phyloP scores from a whole-genome alignment of 1,139 yeast genomes.

The Debaryomyces sp. region DNA sequence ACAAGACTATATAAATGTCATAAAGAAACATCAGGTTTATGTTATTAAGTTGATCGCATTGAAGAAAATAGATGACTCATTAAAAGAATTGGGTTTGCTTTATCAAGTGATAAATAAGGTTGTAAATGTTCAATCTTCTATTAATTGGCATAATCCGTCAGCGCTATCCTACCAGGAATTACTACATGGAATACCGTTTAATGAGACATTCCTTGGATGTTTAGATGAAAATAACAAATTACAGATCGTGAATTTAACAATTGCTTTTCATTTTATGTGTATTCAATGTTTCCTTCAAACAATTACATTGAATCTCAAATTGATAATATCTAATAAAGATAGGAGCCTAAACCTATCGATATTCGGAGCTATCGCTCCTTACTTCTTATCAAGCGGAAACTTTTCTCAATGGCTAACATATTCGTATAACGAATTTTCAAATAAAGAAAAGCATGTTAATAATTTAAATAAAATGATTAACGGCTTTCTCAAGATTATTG shows the following conservation, averaged over 20 bases:
- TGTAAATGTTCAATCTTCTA: conserved; percentile 8
- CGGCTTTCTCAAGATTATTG: conserved; percentile 27
- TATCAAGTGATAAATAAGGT: conserved; percentile 12
- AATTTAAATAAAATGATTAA: conserved; percentile 26
- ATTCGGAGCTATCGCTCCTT: conserved; percentile 17
- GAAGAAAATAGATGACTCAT: conserved; percentile 20
- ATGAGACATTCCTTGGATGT: conserved; percentile 6
- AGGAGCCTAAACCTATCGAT: conserved; percentile 12
- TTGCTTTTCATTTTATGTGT: conserved; percentile 35
- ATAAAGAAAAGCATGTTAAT: conserved; percentile 16
- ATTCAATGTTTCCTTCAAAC: conserved; percentile 35
- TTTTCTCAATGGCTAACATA: conserved; percentile 28
- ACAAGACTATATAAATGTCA: conserved; percentile 12
- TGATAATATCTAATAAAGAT: conserved; percentile 15
- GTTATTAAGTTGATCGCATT: conserved; percentile 30
- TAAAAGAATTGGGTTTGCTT: conserved; percentile 15
- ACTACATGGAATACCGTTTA: conserved; percentile 9
- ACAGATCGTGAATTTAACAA: conserved; percentile 23
- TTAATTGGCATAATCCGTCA: neutral
- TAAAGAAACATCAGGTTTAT: conserved; percentile 33
- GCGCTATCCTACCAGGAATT: neutral
- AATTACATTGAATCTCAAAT: conserved; percentile 22
- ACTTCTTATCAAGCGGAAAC: conserved; percentile 24
- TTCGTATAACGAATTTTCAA: conserved; percentile 12
- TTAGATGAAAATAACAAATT: conserved; percentile 6